phyloP scores from a whole-genome alignment of 31 red algal genomes.

The Odonthalia washingtoniensis region DNA sequence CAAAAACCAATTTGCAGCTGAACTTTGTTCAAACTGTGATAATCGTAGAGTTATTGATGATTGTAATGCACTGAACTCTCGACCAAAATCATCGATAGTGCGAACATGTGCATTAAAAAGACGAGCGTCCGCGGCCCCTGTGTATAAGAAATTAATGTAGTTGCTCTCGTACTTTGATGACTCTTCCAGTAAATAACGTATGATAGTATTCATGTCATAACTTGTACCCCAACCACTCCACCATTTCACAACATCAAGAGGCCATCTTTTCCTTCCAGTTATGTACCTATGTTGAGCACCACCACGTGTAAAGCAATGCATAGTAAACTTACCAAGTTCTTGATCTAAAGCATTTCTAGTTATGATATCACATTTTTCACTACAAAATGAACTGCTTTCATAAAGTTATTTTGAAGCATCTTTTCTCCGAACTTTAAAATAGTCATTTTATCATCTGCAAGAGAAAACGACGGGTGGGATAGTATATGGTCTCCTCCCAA shows the following conservation, averaged over 20 bases:
- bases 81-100: not conserved
- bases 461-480: not conserved
- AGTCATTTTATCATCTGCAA: no score
- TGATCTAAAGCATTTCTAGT: not conserved
- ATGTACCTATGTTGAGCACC: conserved; percentile 9
- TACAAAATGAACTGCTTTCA: not conserved
- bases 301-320: conserved; percentile 6
- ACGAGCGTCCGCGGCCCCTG: not conserved
- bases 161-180: conserved; percentile 11
- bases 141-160: conserved; percentile 27
- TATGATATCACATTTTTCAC: not conserved
- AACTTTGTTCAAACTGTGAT: no score
- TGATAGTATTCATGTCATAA: not conserved
- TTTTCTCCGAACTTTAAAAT: not conserved
- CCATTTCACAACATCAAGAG: conserved; percentile 39
- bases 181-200: conserved; percentile 20
- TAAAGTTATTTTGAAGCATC: conserved; percentile 12
- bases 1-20: not conserved
- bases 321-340: conserved; percentile 14
- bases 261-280: conserved; percentile 7
- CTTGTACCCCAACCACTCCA: conserved; percentile 24
- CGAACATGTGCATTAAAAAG: not conserved
- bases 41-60: not conserved
- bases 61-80: not conserved
- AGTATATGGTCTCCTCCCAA: not conserved